A percentile compares a stretch with the other conserved stretches of the same genome.
phyloP scores from a whole-genome alignment of 495 filamentous ascomycete genomes.

The Rusavskia elegans region DNA sequence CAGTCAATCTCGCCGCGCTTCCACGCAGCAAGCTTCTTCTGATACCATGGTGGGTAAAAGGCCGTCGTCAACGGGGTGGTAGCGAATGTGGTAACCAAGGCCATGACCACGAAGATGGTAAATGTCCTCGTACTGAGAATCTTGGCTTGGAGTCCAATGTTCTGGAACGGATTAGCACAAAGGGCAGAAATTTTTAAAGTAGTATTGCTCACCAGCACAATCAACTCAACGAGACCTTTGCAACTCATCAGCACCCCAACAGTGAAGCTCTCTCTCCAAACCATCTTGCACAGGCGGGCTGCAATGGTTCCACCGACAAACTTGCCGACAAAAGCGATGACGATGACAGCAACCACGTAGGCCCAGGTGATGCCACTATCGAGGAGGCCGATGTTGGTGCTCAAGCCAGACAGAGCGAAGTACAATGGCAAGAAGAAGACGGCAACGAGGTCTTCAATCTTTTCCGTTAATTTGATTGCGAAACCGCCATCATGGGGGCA shows the following conservation, averaged over 20 bases:
- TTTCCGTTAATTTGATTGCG: slow-evolving; percentile 86
- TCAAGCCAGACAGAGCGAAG: slow-evolving; percentile 84
- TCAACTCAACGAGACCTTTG: slow-evolving; percentile 90
- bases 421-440: slow-evolving; percentile 89
- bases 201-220: slow-evolving; percentile 58
- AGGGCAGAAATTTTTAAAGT: background rate
- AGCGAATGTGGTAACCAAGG: slow-evolving; percentile 77
- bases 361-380: slow-evolving; percentile 76
- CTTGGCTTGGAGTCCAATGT: slow-evolving; percentile 83
- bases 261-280: slow-evolving; percentile 87
- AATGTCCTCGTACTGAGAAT: slow-evolving; percentile 81
- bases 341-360: slow-evolving; percentile 76
- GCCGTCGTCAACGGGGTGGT: slow-evolving; percentile 69
- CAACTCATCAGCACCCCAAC: slow-evolving; percentile 95
- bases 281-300: slow-evolving; percentile 56
- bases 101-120: slow-evolving; percentile 98
- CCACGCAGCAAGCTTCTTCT: slow-evolving; percentile 81
- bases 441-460: slow-evolving; percentile 83
- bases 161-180: slow-evolving; percentile 31
- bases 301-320: slow-evolving; percentile 74
- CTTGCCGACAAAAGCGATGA: slow-evolving; percentile 73
- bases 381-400: slow-evolving; percentile 75
- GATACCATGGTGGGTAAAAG: slow-evolving; percentile 81
- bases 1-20: slow-evolving; percentile 86
- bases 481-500: slow-evolving; percentile 93